These are phyloP conservation scores for Ogataea thermomethanolica DNA, from an alignment of 805 yeast species.

Conservation along the genomic window DNA sequence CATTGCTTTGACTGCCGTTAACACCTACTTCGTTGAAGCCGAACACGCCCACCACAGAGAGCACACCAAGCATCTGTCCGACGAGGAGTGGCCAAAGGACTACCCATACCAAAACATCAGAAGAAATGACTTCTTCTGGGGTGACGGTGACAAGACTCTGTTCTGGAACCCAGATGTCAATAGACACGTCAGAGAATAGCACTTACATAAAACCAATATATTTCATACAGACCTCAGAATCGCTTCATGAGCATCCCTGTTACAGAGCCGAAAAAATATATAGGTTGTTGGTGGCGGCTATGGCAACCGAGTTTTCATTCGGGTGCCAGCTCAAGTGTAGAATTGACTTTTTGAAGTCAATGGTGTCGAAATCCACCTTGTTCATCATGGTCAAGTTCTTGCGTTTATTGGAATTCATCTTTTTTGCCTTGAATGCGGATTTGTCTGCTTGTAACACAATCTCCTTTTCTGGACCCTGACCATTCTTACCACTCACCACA, in stretches of 20 bases:
- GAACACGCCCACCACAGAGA: slow-evolving; percentile 90
- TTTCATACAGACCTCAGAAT: slow-evolving; percentile 11
- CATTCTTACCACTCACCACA: slow-evolving; percentile 41
- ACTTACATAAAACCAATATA: slow-evolving; percentile 11
- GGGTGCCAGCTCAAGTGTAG: slow-evolving; percentile 99
- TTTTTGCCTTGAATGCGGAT: slow-evolving; percentile 86
- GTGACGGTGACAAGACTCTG: slow-evolving; percentile 94
- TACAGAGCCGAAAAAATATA: slow-evolving; percentile 77
- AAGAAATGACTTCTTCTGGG: slow-evolving; percentile 92
- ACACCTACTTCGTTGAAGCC: slow-evolving; percentile 76
- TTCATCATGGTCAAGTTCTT: slow-evolving; percentile 43
- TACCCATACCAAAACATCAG: slow-evolving; percentile 92
- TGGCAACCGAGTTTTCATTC: slow-evolving; percentile 90
- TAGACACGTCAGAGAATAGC: slow-evolving; percentile 58
- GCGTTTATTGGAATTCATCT: slow-evolving; percentile 44
- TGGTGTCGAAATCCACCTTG: slow-evolving; percentile 69
- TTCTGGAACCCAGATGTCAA: slow-evolving; percentile 95
- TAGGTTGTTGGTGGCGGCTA: slow-evolving; percentile 95
- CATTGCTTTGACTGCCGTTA: slow-evolving; percentile 68
- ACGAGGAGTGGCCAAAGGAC: slow-evolving; percentile 90
- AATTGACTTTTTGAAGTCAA: slow-evolving; percentile 92
- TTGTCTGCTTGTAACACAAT: slow-evolving; percentile 96
- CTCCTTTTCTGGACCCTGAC: slow-evolving; percentile 44
- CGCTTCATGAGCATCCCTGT: slow-evolving; percentile 3
- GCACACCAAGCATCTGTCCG: slow-evolving; percentile 68